Percentiles rank a stretch among this genome's conserved stretches.
These are phyloP conservation scores for Saccharomyces hybrid DNA, from an alignment of 1,139 yeast species.

Conservation along the genomic window DNA sequence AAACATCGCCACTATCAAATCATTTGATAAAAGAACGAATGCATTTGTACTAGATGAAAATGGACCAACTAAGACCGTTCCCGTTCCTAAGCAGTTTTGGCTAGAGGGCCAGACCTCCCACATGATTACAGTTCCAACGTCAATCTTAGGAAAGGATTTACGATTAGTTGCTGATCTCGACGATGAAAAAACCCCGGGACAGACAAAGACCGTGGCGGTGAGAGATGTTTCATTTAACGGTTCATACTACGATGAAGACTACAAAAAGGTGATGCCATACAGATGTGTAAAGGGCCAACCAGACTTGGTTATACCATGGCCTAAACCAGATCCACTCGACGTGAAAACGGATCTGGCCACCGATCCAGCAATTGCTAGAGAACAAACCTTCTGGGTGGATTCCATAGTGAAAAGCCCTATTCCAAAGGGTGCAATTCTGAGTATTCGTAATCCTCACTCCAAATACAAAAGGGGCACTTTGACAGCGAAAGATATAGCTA, in stretches of 20 bases:
- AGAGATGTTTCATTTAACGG: conserved; percentile 62
- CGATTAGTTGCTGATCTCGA: conserved; percentile 73
- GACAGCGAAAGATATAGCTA: conserved; percentile 53
- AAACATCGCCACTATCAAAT: conserved; percentile 51
- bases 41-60: conserved; percentile 48
- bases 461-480: conserved; percentile 49
- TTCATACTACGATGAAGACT: conserved; percentile 63
- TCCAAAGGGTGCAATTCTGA: conserved; percentile 56
- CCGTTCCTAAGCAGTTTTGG: conserved; percentile 68
- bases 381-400: conserved; percentile 68
- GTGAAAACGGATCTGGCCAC: conserved; percentile 55
- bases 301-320: conserved; percentile 79
- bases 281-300: conserved; percentile 65
- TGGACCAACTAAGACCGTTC: conserved; percentile 45
- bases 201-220: conserved; percentile 65
- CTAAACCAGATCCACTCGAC: conserved; percentile 58
- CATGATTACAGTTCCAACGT: conserved; percentile 47
- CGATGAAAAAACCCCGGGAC: conserved; percentile 38
- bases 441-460: conserved; percentile 63
- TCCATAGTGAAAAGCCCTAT: conserved; percentile 60
- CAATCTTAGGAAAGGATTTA: conserved; percentile 56
- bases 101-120: conserved; percentile 65
- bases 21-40: conserved; percentile 41
- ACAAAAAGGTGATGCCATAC: conserved; percentile 66
- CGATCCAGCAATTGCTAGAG: conserved; percentile 50